Percentiles rank a stretch among this genome's conserved stretches.
Conservation (phyloP, 2,329 filamentous ascomycete species). For the Epichloe brachyelytri region DNA sequence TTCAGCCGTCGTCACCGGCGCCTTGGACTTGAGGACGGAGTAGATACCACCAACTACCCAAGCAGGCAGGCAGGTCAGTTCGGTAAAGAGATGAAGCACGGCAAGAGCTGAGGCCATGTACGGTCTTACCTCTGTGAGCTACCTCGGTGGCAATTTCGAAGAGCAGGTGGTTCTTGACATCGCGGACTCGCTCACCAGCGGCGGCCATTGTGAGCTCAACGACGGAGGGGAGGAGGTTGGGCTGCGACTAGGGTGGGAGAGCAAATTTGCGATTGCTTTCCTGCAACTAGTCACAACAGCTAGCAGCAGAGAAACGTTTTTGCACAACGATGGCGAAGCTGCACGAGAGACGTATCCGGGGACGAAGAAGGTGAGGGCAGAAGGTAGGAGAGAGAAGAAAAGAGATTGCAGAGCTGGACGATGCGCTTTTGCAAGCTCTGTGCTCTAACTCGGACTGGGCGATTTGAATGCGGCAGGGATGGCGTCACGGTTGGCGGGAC, state of each 20-base stretch:
- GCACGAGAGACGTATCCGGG: not conserved
- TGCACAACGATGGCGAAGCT: not conserved
- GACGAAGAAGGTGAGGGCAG: not conserved
- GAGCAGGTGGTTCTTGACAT: constrained; percentile 90
- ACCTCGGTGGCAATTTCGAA: constrained; percentile 97
- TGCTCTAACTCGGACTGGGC: constrained; percentile 1
- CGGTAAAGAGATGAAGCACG: not conserved
- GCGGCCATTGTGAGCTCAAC: constrained; percentile 27
- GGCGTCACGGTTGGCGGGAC: constrained; percentile 5
- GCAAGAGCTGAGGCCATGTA: constrained; percentile 11
- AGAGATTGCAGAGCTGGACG: not conserved
- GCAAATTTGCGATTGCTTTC: not conserved
- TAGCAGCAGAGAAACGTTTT: not conserved
- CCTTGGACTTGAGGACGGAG: constrained; percentile 97
- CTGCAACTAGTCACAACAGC: constrained; percentile 1
- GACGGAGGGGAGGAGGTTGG: not conserved
- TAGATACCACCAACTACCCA: constrained; percentile 86
- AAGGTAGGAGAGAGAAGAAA: not conserved
- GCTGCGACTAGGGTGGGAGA: not conserved
- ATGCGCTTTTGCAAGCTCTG: not conserved
- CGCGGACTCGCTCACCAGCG: constrained; percentile 39
- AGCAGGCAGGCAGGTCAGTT: not conserved
- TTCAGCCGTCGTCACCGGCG: constrained; percentile 91
- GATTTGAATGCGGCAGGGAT: constrained; percentile 6
- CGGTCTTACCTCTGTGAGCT: constrained; percentile 67